These are phyloP conservation scores for Aspergillus sp. DNA, from an alignment of 2,329 filamentous ascomycete genomes.

Conservation along the genomic window DNA sequence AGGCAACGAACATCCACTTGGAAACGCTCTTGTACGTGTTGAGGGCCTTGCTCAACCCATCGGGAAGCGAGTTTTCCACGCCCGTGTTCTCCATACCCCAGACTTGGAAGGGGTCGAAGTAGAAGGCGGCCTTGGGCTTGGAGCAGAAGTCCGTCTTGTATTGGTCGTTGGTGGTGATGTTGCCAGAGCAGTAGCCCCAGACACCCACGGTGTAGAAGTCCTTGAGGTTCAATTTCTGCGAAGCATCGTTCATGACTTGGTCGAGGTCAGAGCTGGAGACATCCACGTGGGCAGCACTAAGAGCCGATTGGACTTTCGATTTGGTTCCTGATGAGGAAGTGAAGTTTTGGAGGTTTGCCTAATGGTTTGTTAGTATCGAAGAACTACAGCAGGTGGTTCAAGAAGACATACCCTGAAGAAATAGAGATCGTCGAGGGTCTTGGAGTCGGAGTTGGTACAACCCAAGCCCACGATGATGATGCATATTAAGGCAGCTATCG, in stretches of 20 bases:
- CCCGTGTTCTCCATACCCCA: constrained; percentile 52
- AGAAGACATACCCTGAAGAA: constrained; percentile 42
- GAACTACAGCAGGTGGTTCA: neutral
- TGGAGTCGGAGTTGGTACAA: constrained; percentile 44
- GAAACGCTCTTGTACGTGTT: constrained; percentile 64
- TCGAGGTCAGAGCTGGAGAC: constrained; percentile 32
- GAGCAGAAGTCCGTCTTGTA: constrained; percentile 56
- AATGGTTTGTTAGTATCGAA: neutral
- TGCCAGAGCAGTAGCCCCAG: constrained; percentile 75
- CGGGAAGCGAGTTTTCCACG: constrained; percentile 57
- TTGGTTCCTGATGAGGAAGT: constrained; percentile 38
- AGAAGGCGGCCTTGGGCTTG: constrained; percentile 65
- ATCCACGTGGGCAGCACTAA: constrained; percentile 28
- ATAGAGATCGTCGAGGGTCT: constrained; percentile 45
- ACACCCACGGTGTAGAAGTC: constrained; percentile 75
- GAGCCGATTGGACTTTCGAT: constrained; percentile 20
- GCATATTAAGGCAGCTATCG: constrained; percentile 66
- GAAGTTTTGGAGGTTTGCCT: constrained; percentile 51
- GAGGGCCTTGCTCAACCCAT: constrained; percentile 58
- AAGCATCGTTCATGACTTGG: constrained; percentile 28
- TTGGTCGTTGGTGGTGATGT: constrained; percentile 46
- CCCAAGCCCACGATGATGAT: constrained; percentile 51
- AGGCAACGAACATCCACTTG: constrained; percentile 77
- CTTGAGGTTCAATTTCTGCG: constrained; percentile 50
- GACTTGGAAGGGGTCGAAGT: constrained; percentile 60